Evolutionary conservation across 2,329 filamentous ascomycete genomes (phyloP), one percentile per base, ranked within the genome.

Genomic region (Colletotrichum sp.): DNA sequence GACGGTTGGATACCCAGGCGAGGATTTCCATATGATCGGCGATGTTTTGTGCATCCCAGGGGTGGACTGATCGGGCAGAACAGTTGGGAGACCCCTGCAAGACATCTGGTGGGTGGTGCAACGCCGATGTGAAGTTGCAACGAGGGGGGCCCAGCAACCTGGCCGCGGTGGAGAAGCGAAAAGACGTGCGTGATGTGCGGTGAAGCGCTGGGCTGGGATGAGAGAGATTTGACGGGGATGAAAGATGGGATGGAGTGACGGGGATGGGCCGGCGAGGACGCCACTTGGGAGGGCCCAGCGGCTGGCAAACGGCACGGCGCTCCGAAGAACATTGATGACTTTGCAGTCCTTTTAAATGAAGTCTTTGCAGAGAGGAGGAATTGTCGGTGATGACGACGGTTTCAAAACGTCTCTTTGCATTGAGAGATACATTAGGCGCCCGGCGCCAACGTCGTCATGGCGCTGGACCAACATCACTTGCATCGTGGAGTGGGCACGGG

Each of bases 21-120:
- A 73, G 68, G 72, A 72, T 72, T 72, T 36, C 52, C 72, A 71
- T 55, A 52, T 49, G 72, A 75, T 75, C 72, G 67, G 28, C 72
- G 12, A 44, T 39, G 60, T 55, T 75, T 62, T 68, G 39, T 65
- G 57, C 32, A n/a, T 30, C 28, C 16, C 59, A 39, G 26, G 32
- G 28, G 57, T 32, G 64, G n/a, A 66, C 21, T 49, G 70, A 73
- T 76, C 73, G 57, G 64, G 69, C 59, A n/a, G 49, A 69, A 39
- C 30, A 59, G 59, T 49, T 24, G 73, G 55, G 69, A 63, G 44
- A 39, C 39, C 69, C 69, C 55, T 63, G 66, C n/a, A 57, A 24
- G 39, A 21, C 44, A 36, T 57, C 28, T 59, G 18, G 18, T 28
- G 21, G 36, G 24, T 49, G 28, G 63, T 76, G 64, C 55, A 44